Percentiles rank a stretch among this genome's conserved stretches.
Evolutionary conservation across 768 basidiomycete species (phyloP).

Genomic region (Ramaria rubella): DNA sequence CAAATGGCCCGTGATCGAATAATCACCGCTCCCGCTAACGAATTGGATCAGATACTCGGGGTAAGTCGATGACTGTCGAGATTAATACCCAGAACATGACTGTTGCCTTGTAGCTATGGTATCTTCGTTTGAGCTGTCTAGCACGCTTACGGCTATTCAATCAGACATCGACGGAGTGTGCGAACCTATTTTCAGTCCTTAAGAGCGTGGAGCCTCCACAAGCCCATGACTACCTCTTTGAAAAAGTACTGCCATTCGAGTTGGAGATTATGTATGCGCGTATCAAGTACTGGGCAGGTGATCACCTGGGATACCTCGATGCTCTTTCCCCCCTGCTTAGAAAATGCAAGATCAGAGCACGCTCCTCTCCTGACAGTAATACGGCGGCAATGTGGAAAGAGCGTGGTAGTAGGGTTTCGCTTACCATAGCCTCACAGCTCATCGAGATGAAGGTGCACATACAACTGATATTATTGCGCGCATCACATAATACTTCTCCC

Average conservation of each 20-base stretch:
- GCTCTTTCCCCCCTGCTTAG: conserved; percentile 55
- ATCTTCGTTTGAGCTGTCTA: conserved; percentile 70
- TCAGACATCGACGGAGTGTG: conserved; percentile 79
- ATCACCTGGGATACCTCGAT: conserved; percentile 75
- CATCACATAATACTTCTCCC: neutral
- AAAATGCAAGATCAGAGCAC: conserved; percentile 47
- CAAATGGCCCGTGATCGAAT: conserved; percentile 77
- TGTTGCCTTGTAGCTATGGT: conserved; percentile 59
- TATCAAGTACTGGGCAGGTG: conserved; percentile 75
- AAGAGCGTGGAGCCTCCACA: conserved; percentile 47
- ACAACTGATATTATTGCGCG: neutral
- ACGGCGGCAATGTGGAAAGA: conserved; percentile 71
- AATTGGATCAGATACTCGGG: conserved; percentile 55
- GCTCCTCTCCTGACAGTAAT: conserved; percentile 30
- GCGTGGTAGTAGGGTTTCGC: conserved; percentile 62
- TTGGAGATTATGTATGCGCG: conserved; percentile 64
- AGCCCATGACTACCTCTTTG: conserved; percentile 53
- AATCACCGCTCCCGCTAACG: conserved; percentile 62
- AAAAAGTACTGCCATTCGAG: conserved; percentile 50
- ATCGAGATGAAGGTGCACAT: conserved; percentile 77
- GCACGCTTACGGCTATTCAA: conserved; percentile 80
- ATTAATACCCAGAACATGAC: neutral
- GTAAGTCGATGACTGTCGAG: conserved; percentile 36
- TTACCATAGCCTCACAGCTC: conserved; percentile 77
- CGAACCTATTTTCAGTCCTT: conserved; percentile 69